These are phyloP conservation scores for Aureobasidium sp. DNA, from an alignment of 2,329 filamentous ascomycete genomes.

Conservation along the genomic window DNA sequence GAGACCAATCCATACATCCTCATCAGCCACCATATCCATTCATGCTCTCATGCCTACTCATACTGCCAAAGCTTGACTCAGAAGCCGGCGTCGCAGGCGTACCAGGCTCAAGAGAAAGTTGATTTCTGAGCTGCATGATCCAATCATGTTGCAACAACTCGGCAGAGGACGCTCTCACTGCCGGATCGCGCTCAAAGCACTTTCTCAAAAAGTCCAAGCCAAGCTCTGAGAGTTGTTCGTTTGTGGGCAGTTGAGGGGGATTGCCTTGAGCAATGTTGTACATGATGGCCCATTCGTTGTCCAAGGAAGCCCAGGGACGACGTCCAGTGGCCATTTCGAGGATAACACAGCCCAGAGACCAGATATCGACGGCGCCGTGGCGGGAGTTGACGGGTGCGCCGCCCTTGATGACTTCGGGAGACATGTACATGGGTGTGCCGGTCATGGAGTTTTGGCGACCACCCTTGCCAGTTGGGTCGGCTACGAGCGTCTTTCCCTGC, in stretches of 20 bases:
- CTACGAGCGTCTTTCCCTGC: constrained; percentile 77
- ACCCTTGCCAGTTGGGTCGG: constrained; percentile 32
- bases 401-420: constrained; percentile 94
- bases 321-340: constrained; percentile 95
- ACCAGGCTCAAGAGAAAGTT: constrained; percentile 38
- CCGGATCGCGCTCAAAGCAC: constrained; percentile 81
- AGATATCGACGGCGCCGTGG: constrained; percentile 84
- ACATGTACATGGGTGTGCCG: constrained; percentile 99
- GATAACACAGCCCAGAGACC: constrained; percentile 94
- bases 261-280: constrained; percentile 99
- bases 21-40: background rate
- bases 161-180: constrained; percentile 67
- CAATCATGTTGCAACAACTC: constrained; percentile 93
- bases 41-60: constrained; percentile 6
- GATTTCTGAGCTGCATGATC: constrained; percentile 47
- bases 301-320: constrained; percentile 86
- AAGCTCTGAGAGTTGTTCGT: constrained; percentile 72
- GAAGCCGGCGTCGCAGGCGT: constrained; percentile 35
- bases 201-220: constrained; percentile 82
- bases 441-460: constrained; percentile 77
- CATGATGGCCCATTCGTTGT: constrained; percentile 99
- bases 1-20: background rate
- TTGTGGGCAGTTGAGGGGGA: constrained; percentile 70
- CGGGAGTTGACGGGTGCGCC: constrained; percentile 64
- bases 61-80: constrained; percentile 14